These are phyloP conservation scores for Vickermania spadyakhi DNA, from an alignment of 208 protist species.

Conservation along the genomic window DNA sequence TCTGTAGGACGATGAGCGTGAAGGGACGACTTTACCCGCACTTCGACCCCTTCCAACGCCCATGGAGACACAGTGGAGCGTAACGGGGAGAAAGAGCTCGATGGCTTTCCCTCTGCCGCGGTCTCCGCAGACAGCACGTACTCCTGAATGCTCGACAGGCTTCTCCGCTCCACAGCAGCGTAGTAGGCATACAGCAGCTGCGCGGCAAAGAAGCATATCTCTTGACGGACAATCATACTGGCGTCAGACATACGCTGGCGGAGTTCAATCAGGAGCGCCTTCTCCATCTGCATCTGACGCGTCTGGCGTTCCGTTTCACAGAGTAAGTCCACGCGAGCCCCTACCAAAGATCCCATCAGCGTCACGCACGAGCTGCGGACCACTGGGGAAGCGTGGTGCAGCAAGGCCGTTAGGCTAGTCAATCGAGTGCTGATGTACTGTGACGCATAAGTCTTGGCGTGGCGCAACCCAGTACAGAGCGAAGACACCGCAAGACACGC, in stretches of 20 bases:
- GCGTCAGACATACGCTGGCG: constrained; percentile 71
- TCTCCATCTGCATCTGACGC: constrained; percentile 78
- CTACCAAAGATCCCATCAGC: constrained; percentile 67
- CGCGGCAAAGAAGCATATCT: constrained; percentile 80
- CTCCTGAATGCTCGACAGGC: constrained; percentile 25
- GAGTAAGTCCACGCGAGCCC: constrained; percentile 34
- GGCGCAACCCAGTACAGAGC: constrained; percentile 54
- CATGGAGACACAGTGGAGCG: constrained; percentile 13
- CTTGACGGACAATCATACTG: constrained; percentile 78
- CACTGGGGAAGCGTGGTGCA: constrained; percentile 76
- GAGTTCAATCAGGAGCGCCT: constrained; percentile 73
- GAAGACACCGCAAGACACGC: constrained; percentile 66
- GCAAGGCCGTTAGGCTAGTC: constrained; percentile 58
- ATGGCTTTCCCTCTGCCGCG: background rate
- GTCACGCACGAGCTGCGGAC: constrained; percentile 85
- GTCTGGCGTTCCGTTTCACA: constrained; percentile 48
- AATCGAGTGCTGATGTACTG: constrained; percentile 64
- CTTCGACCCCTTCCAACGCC: constrained; percentile 58
- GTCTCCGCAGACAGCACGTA: constrained; percentile 33
- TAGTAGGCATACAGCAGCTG: constrained; percentile 65
- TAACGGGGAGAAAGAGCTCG: background rate
- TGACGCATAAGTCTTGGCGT: constrained; percentile 71
- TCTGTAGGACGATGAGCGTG: constrained; percentile 65
- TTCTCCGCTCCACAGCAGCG: constrained; percentile 13
- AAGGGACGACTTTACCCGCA: constrained; percentile 69